Percentiles rank a stretch among this genome's conserved stretches.
Evolutionary conservation across 768 basidiomycete species (phyloP).

Genomic region (Phlebiopsis gigantea): DNA sequence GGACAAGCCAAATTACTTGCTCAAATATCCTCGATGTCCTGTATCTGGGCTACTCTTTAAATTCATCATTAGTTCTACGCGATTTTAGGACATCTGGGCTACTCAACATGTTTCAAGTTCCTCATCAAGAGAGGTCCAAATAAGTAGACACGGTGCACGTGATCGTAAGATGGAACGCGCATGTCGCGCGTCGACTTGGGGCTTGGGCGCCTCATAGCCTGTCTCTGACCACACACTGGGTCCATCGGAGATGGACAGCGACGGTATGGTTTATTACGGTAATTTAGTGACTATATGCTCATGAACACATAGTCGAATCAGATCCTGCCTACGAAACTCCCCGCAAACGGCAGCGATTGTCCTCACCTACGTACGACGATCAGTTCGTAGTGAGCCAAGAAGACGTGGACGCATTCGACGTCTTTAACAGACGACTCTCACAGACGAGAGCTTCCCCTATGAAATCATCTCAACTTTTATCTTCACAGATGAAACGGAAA

Average conservation of each 20-base stretch:
- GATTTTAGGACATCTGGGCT: too few species aligned
- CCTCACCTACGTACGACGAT: conserved; percentile 59
- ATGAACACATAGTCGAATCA: neutral
- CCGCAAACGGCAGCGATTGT: conserved; percentile 53
- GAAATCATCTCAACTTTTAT: neutral
- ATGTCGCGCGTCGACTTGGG: too few species aligned
- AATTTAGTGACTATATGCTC: too few species aligned
- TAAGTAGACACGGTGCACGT: neutral
- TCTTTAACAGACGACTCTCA: conserved; percentile 12
- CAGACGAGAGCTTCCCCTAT: conserved; percentile 4
- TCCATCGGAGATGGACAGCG: neutral
- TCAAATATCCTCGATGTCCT: too few species aligned
- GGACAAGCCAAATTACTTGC: too few species aligned
- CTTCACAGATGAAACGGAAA: neutral
- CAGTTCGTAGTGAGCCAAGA: conserved; percentile 41
- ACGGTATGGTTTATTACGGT: neutral
- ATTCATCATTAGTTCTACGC: too few species aligned
- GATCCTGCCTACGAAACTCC: neutral
- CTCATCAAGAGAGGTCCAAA: too few species aligned
- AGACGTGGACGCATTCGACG: conserved; percentile 41
- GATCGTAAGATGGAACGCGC: neutral
- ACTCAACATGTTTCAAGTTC: too few species aligned
- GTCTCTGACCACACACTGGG: neutral
- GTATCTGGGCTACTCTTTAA: too few species aligned
- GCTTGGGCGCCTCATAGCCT: neutral